These are phyloP conservation scores for Colletotrichum higginsianum DNA, from an alignment of 2,329 filamentous ascomycete species.

Conservation along the genomic window DNA sequence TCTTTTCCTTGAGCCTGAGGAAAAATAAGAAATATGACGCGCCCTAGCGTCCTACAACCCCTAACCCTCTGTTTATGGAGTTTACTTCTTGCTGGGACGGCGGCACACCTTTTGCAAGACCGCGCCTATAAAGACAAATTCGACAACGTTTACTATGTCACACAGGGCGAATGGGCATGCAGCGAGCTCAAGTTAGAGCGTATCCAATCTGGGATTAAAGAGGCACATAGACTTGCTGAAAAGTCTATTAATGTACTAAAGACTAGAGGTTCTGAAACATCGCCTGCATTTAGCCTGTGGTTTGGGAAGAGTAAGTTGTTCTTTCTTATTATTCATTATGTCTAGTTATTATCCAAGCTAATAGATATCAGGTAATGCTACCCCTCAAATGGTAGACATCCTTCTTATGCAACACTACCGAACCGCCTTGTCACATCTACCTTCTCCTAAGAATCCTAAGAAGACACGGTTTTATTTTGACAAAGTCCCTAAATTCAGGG, in stretches of 20 bases:
- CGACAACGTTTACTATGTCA: not conserved
- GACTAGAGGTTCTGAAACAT: not conserved
- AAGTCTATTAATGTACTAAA: not conserved
- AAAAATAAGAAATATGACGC: not conserved
- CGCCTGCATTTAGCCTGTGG: not conserved
- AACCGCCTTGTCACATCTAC: conserved; percentile 1
- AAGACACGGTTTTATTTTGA: not conserved
- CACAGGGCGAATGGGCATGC: not conserved
- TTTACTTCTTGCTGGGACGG: not conserved
- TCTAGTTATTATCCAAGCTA: not conserved
- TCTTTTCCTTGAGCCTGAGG: too few species aligned
- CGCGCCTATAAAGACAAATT: not conserved
- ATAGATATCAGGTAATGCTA: not conserved
- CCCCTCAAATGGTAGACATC: not conserved
- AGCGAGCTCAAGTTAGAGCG: not conserved
- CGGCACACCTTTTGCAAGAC: not conserved
- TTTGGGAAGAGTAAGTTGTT: not conserved
- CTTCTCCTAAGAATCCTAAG: not conserved
- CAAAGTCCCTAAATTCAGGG: not conserved
- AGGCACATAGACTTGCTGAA: not conserved
- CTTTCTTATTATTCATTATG: not conserved
- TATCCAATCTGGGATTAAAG: not conserved
- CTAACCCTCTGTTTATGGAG: not conserved
- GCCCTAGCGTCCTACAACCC: not conserved
- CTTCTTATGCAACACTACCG: not conserved